Conservation (phyloP, 805 yeast genomes). For the Cyberlindnera xylosilytica region DNA sequence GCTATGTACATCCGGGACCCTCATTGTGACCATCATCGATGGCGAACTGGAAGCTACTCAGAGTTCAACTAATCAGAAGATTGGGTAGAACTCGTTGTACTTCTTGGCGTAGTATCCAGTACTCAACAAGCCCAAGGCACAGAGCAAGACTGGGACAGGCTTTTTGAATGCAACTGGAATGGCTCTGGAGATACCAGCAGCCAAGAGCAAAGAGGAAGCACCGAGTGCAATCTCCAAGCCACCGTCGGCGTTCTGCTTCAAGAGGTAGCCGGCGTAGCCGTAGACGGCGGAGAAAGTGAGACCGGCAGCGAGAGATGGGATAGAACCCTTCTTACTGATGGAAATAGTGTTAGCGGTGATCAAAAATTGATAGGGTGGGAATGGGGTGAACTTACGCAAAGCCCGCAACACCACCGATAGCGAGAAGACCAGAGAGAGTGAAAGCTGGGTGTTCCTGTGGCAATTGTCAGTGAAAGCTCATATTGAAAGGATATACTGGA, state of each 20-base stretch:
- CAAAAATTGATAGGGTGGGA: no score
- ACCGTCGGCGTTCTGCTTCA: constrained; percentile 67
- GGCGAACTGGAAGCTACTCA: no score
- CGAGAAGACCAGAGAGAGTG: constrained; percentile 65
- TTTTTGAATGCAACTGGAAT: constrained; percentile 55
- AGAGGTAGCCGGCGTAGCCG: constrained; percentile 72
- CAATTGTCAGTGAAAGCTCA: no score
- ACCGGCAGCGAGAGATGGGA: constrained; percentile 83
- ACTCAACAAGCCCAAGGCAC: constrained; percentile 60
- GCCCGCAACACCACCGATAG: constrained; percentile 71
- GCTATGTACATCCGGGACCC: neutral
- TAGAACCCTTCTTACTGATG: constrained; percentile 43
- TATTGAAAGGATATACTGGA: no score
- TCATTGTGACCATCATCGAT: no score
- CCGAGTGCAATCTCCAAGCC: constrained; percentile 81
- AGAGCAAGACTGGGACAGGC: constrained; percentile 71
- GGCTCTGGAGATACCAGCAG: constrained; percentile 74
- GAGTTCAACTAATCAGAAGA: constrained; percentile 11
- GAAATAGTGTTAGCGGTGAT: neutral
- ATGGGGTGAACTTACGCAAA: constrained; percentile 41
- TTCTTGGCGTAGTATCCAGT: constrained; percentile 69
- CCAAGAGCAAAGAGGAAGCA: constrained; percentile 60
- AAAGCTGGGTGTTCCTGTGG: constrained; percentile 79
- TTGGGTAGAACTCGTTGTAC: constrained; percentile 66
- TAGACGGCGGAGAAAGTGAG: constrained; percentile 53